A percentile compares a stretch with the other conserved stretches of the same genome.
Conservation (phyloP, 495 filamentous ascomycete species). For the Oidiodendron maius region DNA sequence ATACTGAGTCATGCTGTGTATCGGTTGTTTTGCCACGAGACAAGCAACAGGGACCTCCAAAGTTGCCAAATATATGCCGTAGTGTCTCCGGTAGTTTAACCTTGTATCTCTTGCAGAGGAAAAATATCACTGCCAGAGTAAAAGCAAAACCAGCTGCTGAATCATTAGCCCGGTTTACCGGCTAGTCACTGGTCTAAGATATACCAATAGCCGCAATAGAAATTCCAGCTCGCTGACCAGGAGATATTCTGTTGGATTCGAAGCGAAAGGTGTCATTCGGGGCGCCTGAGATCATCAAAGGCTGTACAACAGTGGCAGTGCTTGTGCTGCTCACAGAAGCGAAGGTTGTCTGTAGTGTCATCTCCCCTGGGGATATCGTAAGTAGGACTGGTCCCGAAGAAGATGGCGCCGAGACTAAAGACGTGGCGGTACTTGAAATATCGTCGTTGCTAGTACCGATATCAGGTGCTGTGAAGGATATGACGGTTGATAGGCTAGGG, state of each 20-base stretch:
- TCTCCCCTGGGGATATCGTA: neutral
- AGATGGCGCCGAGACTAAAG: neutral
- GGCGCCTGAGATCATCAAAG: neutral
- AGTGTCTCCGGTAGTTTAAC: constrained; percentile 3
- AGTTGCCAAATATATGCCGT: neutral
- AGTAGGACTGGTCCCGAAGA: neutral
- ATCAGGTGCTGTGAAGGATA: neutral
- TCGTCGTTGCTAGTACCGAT: neutral
- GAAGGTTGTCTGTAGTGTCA: constrained; percentile 5
- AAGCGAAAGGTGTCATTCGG: neutral
- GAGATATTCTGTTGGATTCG: neutral
- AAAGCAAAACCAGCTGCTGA: constrained; percentile 12
- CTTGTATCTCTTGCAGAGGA: constrained; percentile 2
- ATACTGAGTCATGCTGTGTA: constrained; percentile 2
- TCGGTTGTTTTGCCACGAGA: constrained; percentile 1
- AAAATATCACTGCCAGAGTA: constrained; percentile 7
- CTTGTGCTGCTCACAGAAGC: constrained; percentile 2
- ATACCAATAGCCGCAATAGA: constrained; percentile 9
- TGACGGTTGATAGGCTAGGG: neutral
- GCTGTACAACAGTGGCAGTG: constrained; percentile 3
- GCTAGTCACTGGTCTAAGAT: constrained; percentile 1
- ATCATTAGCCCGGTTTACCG: constrained; percentile 2
- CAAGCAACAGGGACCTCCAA: constrained; percentile 2
- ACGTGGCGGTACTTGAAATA: neutral
- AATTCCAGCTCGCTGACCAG: constrained; percentile 8